Evolutionary conservation across 2,329 filamentous ascomycete genomes (phyloP).

Genomic region (Claviceps arundinis): DNA sequence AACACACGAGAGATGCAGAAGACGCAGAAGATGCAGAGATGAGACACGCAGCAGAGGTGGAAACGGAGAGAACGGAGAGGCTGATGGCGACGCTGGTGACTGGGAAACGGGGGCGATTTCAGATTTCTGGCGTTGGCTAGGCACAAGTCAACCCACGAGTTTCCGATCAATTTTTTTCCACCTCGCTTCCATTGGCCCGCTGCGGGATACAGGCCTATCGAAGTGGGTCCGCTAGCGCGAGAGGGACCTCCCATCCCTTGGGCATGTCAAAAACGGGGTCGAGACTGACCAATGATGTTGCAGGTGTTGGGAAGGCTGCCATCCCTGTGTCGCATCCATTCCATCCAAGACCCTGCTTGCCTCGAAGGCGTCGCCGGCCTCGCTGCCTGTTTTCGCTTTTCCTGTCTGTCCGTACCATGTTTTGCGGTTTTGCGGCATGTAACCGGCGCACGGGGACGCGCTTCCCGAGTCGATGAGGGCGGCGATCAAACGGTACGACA

Average conservation of each 20-base stretch:
- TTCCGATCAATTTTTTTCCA: constrained; percentile 25
- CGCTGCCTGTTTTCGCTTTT: background rate
- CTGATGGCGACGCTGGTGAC: background rate
- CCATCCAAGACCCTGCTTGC: constrained; percentile 3
- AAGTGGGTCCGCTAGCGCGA: constrained; percentile 21
- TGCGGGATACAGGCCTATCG: constrained; percentile 21
- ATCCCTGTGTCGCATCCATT: constrained; percentile 5
- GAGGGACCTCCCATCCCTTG: constrained; percentile 12
- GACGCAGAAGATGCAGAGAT: background rate
- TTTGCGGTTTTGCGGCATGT: background rate
- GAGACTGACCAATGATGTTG: constrained; percentile 1
- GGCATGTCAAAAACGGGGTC: constrained; percentile 7
- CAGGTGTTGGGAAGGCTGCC: background rate
- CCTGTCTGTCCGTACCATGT: background rate
- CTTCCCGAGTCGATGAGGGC: no score
- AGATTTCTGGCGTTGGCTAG: constrained; percentile 12
- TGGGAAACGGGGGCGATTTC: background rate
- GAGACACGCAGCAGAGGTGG: background rate
- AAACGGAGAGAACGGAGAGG: background rate
- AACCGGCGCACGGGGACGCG: no score
- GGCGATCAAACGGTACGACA: no score
- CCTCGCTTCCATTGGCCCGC: constrained; percentile 22
- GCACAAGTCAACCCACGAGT: constrained; percentile 17
- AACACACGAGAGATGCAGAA: background rate
- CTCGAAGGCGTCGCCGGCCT: background rate